Percentiles rank a stretch among this genome's conserved stretches.
These are phyloP conservation scores for Otatea glauca DNA, from an alignment of 176 grass and related monocot species.

Conservation along the genomic window DNA sequence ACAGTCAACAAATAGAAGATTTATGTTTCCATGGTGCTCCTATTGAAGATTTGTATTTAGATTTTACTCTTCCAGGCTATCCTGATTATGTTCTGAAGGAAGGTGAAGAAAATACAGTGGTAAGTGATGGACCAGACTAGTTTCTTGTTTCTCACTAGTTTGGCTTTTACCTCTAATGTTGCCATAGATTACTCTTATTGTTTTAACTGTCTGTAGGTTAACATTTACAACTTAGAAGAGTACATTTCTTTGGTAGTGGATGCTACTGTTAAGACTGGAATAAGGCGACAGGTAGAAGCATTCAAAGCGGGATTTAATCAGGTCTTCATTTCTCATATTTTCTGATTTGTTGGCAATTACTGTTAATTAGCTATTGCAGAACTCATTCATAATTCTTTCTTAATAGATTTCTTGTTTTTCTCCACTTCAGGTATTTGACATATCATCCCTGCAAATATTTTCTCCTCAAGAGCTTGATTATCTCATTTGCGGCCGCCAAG, in stretches of 20 bases:
- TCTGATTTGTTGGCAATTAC: slow-evolving; percentile 6
- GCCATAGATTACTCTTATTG: slow-evolving; percentile 15
- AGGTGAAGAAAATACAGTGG: slow-evolving; percentile 56
- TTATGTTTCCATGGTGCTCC: slow-evolving; percentile 63
- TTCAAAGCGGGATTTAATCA: slow-evolving; percentile 87
- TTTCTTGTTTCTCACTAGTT: slow-evolving; percentile 14
- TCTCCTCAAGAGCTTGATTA: slow-evolving; percentile 82
- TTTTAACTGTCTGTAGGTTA: slow-evolving; percentile 58
- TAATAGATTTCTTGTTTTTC: neutral
- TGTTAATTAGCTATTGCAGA: slow-evolving; percentile 4
- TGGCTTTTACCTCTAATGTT: neutral
- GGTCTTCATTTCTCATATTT: slow-evolving; percentile 47
- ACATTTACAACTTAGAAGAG: slow-evolving; percentile 81
- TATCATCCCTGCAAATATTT: slow-evolving; percentile 84
- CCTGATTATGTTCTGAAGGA: slow-evolving; percentile 82
- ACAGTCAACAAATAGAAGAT: slow-evolving; percentile 48
- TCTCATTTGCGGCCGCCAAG: slow-evolving; percentile 76
- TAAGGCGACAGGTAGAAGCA: slow-evolving; percentile 75
- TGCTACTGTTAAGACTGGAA: slow-evolving; percentile 71
- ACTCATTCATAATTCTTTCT: neutral
- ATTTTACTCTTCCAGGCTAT: slow-evolving; percentile 92
- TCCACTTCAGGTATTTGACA: slow-evolving; percentile 73
- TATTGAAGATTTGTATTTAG: slow-evolving; percentile 75
- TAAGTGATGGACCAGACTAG: slow-evolving; percentile 44
- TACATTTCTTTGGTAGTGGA: slow-evolving; percentile 81